Evolutionary conservation across 345 rosid species (phyloP), one percentile per base, ranked within the genome.

Genomic region (Populus davidiana): DNA sequence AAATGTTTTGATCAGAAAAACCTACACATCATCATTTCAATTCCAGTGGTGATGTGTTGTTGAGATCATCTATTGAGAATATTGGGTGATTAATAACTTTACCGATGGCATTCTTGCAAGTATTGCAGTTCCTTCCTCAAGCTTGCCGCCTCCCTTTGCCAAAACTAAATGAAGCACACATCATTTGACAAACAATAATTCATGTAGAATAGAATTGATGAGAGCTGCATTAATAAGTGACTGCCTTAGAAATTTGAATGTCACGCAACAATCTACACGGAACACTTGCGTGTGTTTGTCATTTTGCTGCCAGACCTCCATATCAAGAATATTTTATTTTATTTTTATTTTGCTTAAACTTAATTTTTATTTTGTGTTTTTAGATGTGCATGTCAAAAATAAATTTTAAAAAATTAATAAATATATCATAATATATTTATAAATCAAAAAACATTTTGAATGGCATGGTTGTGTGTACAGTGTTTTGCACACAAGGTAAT

Each of bases 81-180:
- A 6, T 64, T 63, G 29, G 33, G 36, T 31, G 21, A 25, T 67
- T 14, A 33, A n/a, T 59, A 18, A 29, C 25, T 62, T 66, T 85
- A 93, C 98, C 94, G 89, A 80, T 91, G 94, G 67, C 78, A 87
- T 84, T 85, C 94, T 78, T 92, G 94, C 74, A 93, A 83, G 84
- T 82, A 79, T 1, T 87, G 91, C 59, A 92, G 89, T 74, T 93
- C 94, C 73, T 87, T 90, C 83, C 81, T 87, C 82, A 93, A 86
- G 85, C 81, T 87, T 25, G 88, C 77, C 62, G 81, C 89, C 82
- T 93, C 97, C 88, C 82, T 89, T 84, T 93, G 89, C 98, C 98
- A 93, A 79, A 92, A 84, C 98, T 93, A 77, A 69, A 36, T 8
- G 62, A 35, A 50, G n/a, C 20, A 35, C 25, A 35, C 17, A 33